These are phyloP conservation scores for Ascochyta pisi DNA, from an alignment of 2,329 filamentous ascomycete genomes.

Conservation along the genomic window DNA sequence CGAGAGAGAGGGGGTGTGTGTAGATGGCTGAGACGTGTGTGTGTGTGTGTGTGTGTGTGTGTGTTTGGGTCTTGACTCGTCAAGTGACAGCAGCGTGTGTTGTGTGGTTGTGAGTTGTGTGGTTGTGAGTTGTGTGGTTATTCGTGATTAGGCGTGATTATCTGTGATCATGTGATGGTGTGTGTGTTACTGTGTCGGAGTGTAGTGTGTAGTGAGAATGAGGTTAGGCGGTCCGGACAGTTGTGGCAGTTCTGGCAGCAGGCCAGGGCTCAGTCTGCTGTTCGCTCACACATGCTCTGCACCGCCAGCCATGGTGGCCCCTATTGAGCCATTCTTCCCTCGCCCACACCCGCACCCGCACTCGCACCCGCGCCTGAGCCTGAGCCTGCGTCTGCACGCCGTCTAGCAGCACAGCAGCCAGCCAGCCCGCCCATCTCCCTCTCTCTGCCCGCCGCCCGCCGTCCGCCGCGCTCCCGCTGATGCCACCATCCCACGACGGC, in stretches of 20 bases:
- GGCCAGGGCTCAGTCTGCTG: background rate
- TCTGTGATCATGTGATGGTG: too few relatives aligned
- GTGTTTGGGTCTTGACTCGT: too few relatives aligned
- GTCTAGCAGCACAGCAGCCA: background rate
- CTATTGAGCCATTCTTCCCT: background rate
- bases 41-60: too few relatives aligned
- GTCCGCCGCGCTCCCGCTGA: background rate
- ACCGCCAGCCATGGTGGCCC: conserved; percentile 15
- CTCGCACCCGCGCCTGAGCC: too few relatives aligned
- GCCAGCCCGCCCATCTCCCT: background rate
- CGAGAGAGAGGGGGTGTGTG: too few relatives aligned
- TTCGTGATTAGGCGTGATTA: too few relatives aligned
- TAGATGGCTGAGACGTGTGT: too few relatives aligned
- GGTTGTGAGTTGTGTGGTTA: too few relatives aligned
- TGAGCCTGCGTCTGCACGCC: conserved; percentile 1
- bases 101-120: too few relatives aligned
- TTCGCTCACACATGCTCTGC: conserved; percentile 2
- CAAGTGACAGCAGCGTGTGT: too few relatives aligned
- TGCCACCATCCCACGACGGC: conserved; percentile 8
- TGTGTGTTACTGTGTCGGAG: too few relatives aligned
- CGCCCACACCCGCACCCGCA: background rate
- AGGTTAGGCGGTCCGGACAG: conserved; percentile 6
- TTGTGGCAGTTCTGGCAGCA: background rate
- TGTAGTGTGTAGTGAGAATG: background rate
- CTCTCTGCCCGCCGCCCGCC: background rate